Conservation (phyloP, 768 basidiomycete genomes). For the Agaricus subrufescens region DNA sequence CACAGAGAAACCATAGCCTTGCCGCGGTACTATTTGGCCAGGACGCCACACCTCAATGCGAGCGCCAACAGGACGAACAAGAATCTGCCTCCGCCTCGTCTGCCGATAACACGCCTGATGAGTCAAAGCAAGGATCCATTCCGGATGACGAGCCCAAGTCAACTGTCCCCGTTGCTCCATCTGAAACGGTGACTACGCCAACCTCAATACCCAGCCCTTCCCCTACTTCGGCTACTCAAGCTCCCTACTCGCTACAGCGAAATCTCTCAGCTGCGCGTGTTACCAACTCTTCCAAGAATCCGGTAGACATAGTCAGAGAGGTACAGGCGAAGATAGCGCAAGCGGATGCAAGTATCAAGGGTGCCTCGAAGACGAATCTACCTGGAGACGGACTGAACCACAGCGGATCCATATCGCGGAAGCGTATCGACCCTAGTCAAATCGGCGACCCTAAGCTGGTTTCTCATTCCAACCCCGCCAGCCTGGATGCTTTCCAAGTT, state of each 20-base stretch:
- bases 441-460: constrained; percentile 65
- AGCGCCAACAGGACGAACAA: constrained; percentile 15
- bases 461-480: constrained; percentile 46
- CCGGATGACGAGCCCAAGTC: not conserved
- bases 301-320: constrained; percentile 55
- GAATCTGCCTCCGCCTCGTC: not conserved
- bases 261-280: constrained; percentile 40
- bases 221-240: constrained; percentile 21
- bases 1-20: constrained; percentile 68
- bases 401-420: constrained; percentile 42
- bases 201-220: constrained; percentile 18
- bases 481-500: constrained; percentile 49
- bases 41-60: constrained; percentile 13
- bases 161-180: not conserved
- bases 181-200: constrained; percentile 10
- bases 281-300: constrained; percentile 40
- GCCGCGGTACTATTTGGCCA: constrained; percentile 71
- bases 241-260: constrained; percentile 32
- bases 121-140: not conserved
- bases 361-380: constrained; percentile 38
- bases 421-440: constrained; percentile 55
- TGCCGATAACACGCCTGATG: not conserved
- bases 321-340: constrained; percentile 67
- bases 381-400: constrained; percentile 31
- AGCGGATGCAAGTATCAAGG: constrained; percentile 56